Conservation (phyloP, 495 filamentous ascomycete species). For the Achaetomiella virescens region DNA sequence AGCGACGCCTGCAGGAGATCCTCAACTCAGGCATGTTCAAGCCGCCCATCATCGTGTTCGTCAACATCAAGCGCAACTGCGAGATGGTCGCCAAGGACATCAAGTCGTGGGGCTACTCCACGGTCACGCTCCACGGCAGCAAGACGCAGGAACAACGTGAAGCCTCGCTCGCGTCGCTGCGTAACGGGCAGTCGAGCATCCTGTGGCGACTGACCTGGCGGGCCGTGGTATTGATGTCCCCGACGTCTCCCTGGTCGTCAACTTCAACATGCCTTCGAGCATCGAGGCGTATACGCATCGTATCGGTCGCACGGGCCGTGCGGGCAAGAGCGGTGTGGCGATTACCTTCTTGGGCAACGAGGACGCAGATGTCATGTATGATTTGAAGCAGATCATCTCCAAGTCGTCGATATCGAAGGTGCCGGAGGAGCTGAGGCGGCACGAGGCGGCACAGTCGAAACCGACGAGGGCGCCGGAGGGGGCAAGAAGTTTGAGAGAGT, state of each 20-base stretch:
- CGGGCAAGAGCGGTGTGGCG: constrained; percentile 93
- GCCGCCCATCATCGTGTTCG: constrained; percentile 96
- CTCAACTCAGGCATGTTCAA: constrained; percentile 78
- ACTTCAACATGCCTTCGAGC: constrained; percentile 95
- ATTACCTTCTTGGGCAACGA: constrained; percentile 95
- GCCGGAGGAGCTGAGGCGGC: constrained; percentile 87
- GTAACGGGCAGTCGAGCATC: constrained; percentile 71
- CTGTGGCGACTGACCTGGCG: constrained; percentile 94
- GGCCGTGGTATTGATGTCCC: constrained; percentile 97
- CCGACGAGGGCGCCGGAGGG: constrained; percentile 29
- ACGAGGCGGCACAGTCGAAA: constrained; percentile 88
- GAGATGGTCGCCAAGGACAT: constrained; percentile 93
- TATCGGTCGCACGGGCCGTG: constrained; percentile 95
- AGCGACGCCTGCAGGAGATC: constrained; percentile 92
- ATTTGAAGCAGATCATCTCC: constrained; percentile 91
- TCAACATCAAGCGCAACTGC: constrained; percentile 99
- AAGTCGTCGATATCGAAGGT: constrained; percentile 87
- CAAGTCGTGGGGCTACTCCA: constrained; percentile 86
- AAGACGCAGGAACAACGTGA: constrained; percentile 99
- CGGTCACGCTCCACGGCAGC: constrained; percentile 86
- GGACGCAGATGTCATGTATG: constrained; percentile 90
- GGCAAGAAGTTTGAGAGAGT: constrained; percentile 27
- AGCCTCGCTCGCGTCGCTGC: constrained; percentile 80
- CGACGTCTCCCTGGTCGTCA: constrained; percentile 89
- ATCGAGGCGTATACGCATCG: constrained; percentile 98